Percentiles rank a stretch among this genome's conserved stretches.
These are phyloP conservation scores for Paracoccidioides lutzii DNA, from an alignment of 2,329 filamentous ascomycete species.

Conservation along the genomic window DNA sequence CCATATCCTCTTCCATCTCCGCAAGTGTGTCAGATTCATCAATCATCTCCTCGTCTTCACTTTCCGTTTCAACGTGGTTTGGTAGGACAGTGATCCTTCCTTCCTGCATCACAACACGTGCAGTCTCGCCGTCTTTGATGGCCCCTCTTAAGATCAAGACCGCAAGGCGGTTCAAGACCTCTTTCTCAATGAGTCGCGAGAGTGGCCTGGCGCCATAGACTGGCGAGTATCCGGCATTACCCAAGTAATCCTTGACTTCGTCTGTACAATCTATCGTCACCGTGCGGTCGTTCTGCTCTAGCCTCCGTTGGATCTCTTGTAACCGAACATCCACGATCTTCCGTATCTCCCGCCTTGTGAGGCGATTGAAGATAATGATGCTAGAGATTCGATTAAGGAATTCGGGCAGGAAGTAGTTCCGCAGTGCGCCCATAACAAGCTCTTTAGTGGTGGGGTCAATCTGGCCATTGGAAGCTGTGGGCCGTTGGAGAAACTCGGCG, in stretches of 20 bases:
- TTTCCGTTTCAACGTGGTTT: constrained; percentile 61
- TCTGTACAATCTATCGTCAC: constrained; percentile 70
- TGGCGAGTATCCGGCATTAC: constrained; percentile 81
- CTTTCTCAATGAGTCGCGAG: constrained; percentile 84
- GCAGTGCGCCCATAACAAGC: constrained; percentile 78
- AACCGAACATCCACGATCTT: constrained; percentile 90
- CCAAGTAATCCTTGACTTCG: constrained; percentile 86
- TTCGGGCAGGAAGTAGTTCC: constrained; percentile 94
- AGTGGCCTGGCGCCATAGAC: constrained; percentile 88
- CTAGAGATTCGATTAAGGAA: constrained; percentile 97
- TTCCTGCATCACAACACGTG: constrained; percentile 63
- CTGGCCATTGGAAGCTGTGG: constrained; percentile 62
- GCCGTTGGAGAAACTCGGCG: constrained; percentile 79
- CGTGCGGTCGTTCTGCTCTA: constrained; percentile 73
- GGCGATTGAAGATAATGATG: constrained; percentile 95
- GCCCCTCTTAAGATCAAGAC: constrained; percentile 78
- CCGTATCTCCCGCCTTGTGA: constrained; percentile 78
- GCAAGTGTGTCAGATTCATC: constrained; percentile 64
- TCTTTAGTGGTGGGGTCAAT: constrained; percentile 79
- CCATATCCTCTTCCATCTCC: constrained; percentile 49
- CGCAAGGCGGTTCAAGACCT: constrained; percentile 85
- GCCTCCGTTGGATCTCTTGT: constrained; percentile 76
- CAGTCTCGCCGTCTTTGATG: constrained; percentile 73
- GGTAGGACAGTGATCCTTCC: constrained; percentile 69
- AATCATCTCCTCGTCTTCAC: constrained; percentile 56